A percentile compares a stretch with the other conserved stretches of the same genome.
phyloP scores from a whole-genome alignment of 2,329 filamentous ascomycete species.

The Rosellinia necatrix region DNA sequence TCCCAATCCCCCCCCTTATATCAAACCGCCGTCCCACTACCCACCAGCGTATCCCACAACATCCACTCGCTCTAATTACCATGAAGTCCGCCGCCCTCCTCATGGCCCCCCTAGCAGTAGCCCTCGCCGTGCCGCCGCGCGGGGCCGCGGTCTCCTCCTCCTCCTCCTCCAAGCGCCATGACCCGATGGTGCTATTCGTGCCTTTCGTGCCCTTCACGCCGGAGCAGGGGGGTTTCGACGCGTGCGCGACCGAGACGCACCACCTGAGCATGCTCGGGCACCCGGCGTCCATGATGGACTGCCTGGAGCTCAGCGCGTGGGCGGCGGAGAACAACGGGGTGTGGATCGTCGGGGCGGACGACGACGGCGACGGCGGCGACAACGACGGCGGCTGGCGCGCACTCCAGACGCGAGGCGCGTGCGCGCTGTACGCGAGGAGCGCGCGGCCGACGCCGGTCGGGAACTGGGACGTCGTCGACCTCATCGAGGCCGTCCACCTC shows the following conservation, averaged over 20 bases:
- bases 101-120: slow-evolving; percentile 11
- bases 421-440: slow-evolving; percentile 25
- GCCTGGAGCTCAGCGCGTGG: slow-evolving; percentile 23
- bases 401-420: slow-evolving; percentile 16
- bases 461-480: slow-evolving; percentile 24
- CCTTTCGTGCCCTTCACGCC: slow-evolving; percentile 15
- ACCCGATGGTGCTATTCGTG: too few species aligned
- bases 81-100: slow-evolving; percentile 21
- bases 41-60: neutral
- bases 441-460: slow-evolving; percentile 21
- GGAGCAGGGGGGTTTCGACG: neutral
- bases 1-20: neutral
- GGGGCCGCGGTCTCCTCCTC: neutral
- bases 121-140: slow-evolving; percentile 14
- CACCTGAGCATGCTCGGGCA: slow-evolving; percentile 4
- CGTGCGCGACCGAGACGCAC: slow-evolving; percentile 5
- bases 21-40: too few species aligned
- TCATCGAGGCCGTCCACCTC: slow-evolving; percentile 21
- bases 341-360: neutral
- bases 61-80: neutral
- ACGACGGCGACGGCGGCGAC: neutral
- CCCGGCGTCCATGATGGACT: slow-evolving; percentile 22
- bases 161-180: neutral
- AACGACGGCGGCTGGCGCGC: slow-evolving; percentile 23
- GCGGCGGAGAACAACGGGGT: slow-evolving; percentile 20